A percentile compares a stretch with the other conserved stretches of the same genome.
Conservation (phyloP, 352 stramenopile species). For the Pythium sp. region DNA sequence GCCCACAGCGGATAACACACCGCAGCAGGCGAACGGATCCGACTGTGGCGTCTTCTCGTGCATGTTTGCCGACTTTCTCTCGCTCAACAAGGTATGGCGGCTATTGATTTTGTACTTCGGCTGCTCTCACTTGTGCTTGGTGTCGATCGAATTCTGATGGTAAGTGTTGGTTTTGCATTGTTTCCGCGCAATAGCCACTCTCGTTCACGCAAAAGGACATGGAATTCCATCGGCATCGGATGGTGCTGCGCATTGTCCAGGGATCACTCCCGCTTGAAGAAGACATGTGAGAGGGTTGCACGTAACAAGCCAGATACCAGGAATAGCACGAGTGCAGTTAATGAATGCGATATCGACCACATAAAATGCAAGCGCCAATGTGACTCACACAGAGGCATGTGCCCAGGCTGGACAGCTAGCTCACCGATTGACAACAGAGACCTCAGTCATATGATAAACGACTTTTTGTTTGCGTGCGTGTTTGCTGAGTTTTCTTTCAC, state of each 20-base stretch:
- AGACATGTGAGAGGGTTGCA: slow-evolving; percentile 39
- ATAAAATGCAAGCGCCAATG: neutral
- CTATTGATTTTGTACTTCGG: neutral
- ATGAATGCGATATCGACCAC: neutral
- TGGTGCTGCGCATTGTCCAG: slow-evolving; percentile 70
- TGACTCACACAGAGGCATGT: neutral
- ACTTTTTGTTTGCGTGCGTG: neutral
- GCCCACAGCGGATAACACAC: slow-evolving; percentile 48
- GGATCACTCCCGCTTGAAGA: slow-evolving; percentile 65
- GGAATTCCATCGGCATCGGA: slow-evolving; percentile 80
- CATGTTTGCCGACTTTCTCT: slow-evolving; percentile 83
- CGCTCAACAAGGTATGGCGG: slow-evolving; percentile 50
- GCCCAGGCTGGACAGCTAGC: neutral
- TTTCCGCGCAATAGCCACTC: slow-evolving; percentile 32
- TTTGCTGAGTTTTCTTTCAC: neutral
- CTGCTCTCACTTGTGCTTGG: neutral
- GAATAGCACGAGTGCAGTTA: neutral
- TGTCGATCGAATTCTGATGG: neutral
- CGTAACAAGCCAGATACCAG: neutral
- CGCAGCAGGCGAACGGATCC: slow-evolving; percentile 77
- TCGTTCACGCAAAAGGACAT: slow-evolving; percentile 81
- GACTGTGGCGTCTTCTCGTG: slow-evolving; percentile 87
- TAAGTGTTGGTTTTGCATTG: neutral
- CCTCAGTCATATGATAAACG: slow-evolving; percentile 3
- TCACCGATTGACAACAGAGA: neutral